Conservation (phyloP, 331 rosid genomes). For the Pyracantha coccinea region DNA sequence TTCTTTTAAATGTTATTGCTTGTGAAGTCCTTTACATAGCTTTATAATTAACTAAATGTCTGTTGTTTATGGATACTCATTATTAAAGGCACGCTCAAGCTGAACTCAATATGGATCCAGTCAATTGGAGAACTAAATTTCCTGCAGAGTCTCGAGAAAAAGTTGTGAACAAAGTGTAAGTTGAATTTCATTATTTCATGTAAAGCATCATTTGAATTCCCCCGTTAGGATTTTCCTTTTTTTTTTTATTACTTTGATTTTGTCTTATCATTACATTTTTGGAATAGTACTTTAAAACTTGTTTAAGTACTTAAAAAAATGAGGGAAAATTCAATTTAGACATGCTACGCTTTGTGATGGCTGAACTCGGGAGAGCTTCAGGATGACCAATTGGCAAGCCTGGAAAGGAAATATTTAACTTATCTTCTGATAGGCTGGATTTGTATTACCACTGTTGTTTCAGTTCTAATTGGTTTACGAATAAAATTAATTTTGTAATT, state of each 20-base stretch:
- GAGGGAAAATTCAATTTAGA: background rate
- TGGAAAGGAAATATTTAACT: background rate
- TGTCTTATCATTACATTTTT: background rate
- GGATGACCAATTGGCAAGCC: background rate
- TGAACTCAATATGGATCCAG: background rate
- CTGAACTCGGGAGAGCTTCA: background rate
- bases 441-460: no score
- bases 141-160: background rate
- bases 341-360: background rate
- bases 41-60: background rate
- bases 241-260: background rate
- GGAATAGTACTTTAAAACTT: background rate
- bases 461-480: background rate
- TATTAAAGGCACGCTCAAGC: background rate
- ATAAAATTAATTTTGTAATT: background rate
- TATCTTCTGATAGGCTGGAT: background rate
- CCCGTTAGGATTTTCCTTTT: background rate
- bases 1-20: background rate
- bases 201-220: background rate
- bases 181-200: background rate
- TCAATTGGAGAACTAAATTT: background rate
- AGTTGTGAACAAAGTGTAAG: background rate
- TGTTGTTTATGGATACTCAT: background rate
- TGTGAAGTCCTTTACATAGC: background rate
- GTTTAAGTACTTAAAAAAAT: background rate